Conservation (phyloP, 805 yeast species). For the Trichomonascus vanleenenianus region DNA sequence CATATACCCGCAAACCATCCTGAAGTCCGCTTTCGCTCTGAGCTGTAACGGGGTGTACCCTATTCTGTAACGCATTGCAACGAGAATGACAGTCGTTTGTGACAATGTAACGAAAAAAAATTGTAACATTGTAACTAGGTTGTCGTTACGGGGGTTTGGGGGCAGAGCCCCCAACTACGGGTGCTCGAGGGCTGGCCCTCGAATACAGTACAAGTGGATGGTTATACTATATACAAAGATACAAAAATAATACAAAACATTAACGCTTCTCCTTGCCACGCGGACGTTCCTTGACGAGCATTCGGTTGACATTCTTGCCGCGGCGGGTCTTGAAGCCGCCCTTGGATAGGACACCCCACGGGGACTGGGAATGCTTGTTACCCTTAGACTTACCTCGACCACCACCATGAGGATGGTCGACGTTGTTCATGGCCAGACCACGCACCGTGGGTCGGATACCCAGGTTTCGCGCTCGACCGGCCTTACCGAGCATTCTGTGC, state of each 20-base stretch:
- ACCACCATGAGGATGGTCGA: constrained; percentile 99
- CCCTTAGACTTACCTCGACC: constrained; percentile 99
- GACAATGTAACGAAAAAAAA: too few relatives aligned
- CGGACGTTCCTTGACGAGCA: constrained; percentile 88
- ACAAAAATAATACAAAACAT: not conserved
- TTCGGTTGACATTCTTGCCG: constrained; percentile 75
- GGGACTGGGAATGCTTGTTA: constrained; percentile 86
- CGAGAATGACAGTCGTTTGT: too few relatives aligned
- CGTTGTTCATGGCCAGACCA: constrained; percentile 97
- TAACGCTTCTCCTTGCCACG: constrained; percentile 46
- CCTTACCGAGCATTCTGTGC: constrained; percentile 86
- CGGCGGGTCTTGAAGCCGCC: constrained; percentile 91
- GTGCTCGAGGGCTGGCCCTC: too few relatives aligned
- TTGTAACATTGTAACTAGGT: too few relatives aligned
- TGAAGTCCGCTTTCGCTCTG: too few relatives aligned
- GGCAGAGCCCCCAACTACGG: too few relatives aligned
- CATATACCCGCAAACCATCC: too few relatives aligned
- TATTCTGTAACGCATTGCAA: too few relatives aligned
- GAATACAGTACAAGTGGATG: too few relatives aligned
- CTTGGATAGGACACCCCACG: constrained; percentile 92
- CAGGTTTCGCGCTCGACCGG: constrained; percentile 86
- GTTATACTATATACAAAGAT: not conserved
- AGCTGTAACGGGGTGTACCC: too few relatives aligned
- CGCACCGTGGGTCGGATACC: constrained; percentile 94
- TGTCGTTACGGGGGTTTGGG: too few relatives aligned